Evolutionary conservation across 805 yeast species (phyloP), one percentile per base, ranked within the genome.

Genomic region (Jamesozyma piceae): DNA sequence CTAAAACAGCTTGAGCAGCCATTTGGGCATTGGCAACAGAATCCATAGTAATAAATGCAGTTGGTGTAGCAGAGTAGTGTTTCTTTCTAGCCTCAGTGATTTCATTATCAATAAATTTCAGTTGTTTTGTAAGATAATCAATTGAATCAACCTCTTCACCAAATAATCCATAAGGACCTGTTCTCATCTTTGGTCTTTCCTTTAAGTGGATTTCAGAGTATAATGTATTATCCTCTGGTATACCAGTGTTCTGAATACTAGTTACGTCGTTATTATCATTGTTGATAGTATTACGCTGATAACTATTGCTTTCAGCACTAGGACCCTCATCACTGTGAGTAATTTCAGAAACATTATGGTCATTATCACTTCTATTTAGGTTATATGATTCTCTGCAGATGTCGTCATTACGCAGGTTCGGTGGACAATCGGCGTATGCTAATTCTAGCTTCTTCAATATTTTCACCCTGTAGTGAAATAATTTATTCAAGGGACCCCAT

Each of bases 21-120:
- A 88, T 82, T 60, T 90, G 98, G 2, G 97, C 97, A 50, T 88
- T 80, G 0, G 96, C 95, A 3, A 88, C 97, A 0, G 92, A 75
- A 49, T 85, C 90, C 95, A 90, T 84, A 0, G 97, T 92, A 8
- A 90, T 78, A 62, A 90, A 90, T 0, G 97, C 97, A 2, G 90
- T 82, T 24, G 94, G 87, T 0, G 95, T 85, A 0, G 95, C 82
- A 0, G 85, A 77, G 54, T 79, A 85, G 48, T 82, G 82, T 40
- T 79, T 71, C 26, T 65, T 67, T 42, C 95, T 72, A 2, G 90
- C 84, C 22, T 69, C 65, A 5, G 58, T 37, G 38, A 90, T 88
- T 51, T 80, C 81, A 41, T 71, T 75, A 54, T 90, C 97, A 13
- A 89, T 62, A 3, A 72, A 71, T 20, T 75, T 78, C 28, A 90